Base-by-base conservation (phyloP, 768 basidiomycete species). In the Pleurotus tuoliensis region DNA sequence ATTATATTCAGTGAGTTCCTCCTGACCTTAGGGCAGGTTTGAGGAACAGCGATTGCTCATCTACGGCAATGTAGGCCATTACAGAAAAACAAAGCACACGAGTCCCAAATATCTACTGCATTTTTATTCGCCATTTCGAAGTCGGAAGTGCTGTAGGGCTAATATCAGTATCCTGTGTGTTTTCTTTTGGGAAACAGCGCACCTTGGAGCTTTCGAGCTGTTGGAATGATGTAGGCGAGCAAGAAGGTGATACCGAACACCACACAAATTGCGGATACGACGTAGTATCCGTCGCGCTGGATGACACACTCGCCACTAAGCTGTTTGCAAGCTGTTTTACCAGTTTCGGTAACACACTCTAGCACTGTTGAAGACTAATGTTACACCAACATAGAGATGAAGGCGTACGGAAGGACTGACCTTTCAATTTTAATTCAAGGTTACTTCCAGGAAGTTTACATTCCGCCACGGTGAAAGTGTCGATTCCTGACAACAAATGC, bases 281-380 rank as follows among this genome's bases (percentile, higher is more conserved):
- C 80, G 70, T 94, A 98, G 71, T 96, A 98, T 9, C 97, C 97
- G 70, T 99, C 97, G 20, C 81, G 80, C 69, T 91, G 84, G 1
- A 87, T 91, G 48, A 90, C 75, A 69, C 97, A 99, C 40, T 76
- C 71, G 0, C 97, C 97, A 9, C 81, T 86, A 53, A 91, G 76
- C 2, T 84, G 82, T 18, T 79, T 75, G 70, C 97, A 98, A 4
- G 77, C 71, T 5, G 80, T 75, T 66, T 94, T 96, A 20, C 96
- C 97, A 57, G 87, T 86, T 11, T 98, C 96, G 4, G 94, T 92
- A 37, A 94, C 88, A 70, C 97, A 98, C 69, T 98, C 96, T 11
- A 81, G 72, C 16, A 86, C 92, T 93, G 62, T 34, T 34, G 8
- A 34, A 34, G 30, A 9, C 30, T 9, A 8, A 8, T 9, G 30